Evolutionary conservation across 495 filamentous ascomycete genomes (phyloP).

Genomic region (Cudoniella acicularis): DNA sequence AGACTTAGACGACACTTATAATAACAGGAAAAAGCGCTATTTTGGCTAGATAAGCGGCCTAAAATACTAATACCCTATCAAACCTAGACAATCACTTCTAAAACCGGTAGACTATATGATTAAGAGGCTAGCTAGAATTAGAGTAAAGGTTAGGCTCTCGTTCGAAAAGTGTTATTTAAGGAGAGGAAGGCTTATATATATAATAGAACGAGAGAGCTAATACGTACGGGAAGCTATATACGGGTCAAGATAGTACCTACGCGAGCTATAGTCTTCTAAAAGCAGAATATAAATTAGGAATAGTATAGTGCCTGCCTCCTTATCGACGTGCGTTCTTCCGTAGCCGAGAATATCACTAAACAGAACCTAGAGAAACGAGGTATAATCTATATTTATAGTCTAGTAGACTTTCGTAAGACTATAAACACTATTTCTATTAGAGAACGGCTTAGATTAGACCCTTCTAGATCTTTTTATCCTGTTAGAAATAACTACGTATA

Average conservation of each 20-base stretch:
- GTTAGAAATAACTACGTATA: constrained; percentile 12
- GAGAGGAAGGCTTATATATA: constrained; percentile 15
- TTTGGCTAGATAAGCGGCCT: constrained; percentile 10
- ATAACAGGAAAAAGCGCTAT: constrained; percentile 8
- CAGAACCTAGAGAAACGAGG: constrained; percentile 15
- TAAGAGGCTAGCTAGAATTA: constrained; percentile 10
- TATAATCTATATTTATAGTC: constrained; percentile 14
- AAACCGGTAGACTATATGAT: constrained; percentile 11
- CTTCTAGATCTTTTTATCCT: constrained; percentile 7
- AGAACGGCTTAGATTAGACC: constrained; percentile 12
- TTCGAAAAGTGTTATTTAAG: constrained; percentile 14
- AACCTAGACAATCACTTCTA: constrained; percentile 12
- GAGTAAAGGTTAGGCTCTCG: constrained; percentile 7
- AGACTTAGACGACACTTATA: constrained; percentile 12
- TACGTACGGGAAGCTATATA: constrained; percentile 9
- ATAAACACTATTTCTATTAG: constrained; percentile 11
- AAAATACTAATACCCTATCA: constrained; percentile 12
- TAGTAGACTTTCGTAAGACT: constrained; percentile 14
- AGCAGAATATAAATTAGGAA: too few species aligned
- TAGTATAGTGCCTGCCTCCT: constrained; percentile 14
- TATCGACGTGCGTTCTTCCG: constrained; percentile 13
- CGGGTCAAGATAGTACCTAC: constrained; percentile 15
- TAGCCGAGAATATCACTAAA: constrained; percentile 17
- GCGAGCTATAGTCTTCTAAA: constrained; percentile 16
- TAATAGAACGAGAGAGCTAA: constrained; percentile 12